Base-by-base conservation (phyloP, 768 basidiomycete species). In the Nevesoporus exiguus region DNA sequence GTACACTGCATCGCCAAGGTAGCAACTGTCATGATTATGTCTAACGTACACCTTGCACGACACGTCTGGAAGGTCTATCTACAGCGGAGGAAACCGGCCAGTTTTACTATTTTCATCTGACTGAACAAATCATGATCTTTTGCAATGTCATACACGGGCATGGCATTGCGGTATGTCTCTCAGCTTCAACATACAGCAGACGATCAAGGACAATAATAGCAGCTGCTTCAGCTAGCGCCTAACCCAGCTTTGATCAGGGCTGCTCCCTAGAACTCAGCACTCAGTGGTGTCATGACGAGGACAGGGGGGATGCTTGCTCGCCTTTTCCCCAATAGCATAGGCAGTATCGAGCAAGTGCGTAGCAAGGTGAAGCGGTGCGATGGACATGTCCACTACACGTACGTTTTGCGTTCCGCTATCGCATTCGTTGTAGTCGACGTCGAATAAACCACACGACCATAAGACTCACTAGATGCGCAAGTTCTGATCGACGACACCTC, bases 311-410 rank as follows among this genome's bases (percentile, higher is more conserved):
- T n/a, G 48, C 15, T 6, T 11, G 0, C 40, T 52, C 27, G 25
- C 61, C 57, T 50, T 43, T 14, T 44, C 43, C 11, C 43, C 43
- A 5, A 44, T 44, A 13, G 60, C 60, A 47, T 61, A 61, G 3
- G 60, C 55, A 13, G 60, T 61, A 5, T 62, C 60, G 25, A 58
- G 47, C 9, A 62, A 25, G 43, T 63, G 52, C 11, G 61, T 44
- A 40, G 49, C 61, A 5, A 61, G 0, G 2, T 61, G 56, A 13
- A 55, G 25, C 19, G 61, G 61, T 3, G 47, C 50, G 22, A 61
- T 52, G 11, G 61, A 61, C 61, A 52, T 47, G 25, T 61, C 61
- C 10, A 49, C 57, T 13, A 61, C 57, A 17, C 61, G 61, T 3
- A 61, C 34, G 25, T 63, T 61, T 24, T 34, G 27, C 5, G 60